Evolutionary conservation across 371 early-diverging fungal species (phyloP), one percentile per base, ranked within the genome.

Genomic region (Coemansia sp.): DNA sequence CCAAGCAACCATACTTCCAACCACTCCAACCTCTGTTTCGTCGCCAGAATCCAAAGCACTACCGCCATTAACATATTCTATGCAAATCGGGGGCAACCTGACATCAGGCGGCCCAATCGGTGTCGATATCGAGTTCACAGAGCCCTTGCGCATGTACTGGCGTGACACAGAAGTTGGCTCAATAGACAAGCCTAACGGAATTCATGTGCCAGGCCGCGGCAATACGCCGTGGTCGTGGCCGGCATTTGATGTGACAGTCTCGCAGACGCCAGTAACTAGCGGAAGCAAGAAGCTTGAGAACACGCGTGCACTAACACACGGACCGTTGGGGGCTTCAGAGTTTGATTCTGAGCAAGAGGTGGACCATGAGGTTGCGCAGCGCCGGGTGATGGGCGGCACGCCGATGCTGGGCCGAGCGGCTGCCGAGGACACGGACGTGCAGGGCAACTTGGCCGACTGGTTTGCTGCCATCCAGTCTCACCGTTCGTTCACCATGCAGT

Each of bases 21-120:
- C 26, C 15, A 1, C 64, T 4, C 21, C n/a, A 8, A 5, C 70
- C 4, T 51, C 26, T 7, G 24, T 4, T 28, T 26, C 15, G 12
- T 24, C 5, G 28, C 24, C 13, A 21, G 54, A 8, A 5, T 7
- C 6, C n/a, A 70, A 63, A 41, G 52, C 65, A 3, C 59, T 13
- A 4, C 23, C 26, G 21, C 19, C 65, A 4, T 4, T 26, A 8
- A 52, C 54, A 11, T 75, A 75, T 21, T 67, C 46, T 54, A 66
- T 75, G 64, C 71, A 71, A 39, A 2, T 75, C 11, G 67, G 59
- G 0, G 76, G 76, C 3, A 75, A 67, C 48, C 8, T 75, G 62
- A 67, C 71, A 0, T 72, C 73, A 0, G 76, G 73, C 28, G 76
- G 72, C 0, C 76, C 76, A 13, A 71, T 75, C 9, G 76, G 76